Evolutionary conservation across 1,139 yeast genomes (phyloP).

Genomic region (Yamadazyma atlantica): DNA sequence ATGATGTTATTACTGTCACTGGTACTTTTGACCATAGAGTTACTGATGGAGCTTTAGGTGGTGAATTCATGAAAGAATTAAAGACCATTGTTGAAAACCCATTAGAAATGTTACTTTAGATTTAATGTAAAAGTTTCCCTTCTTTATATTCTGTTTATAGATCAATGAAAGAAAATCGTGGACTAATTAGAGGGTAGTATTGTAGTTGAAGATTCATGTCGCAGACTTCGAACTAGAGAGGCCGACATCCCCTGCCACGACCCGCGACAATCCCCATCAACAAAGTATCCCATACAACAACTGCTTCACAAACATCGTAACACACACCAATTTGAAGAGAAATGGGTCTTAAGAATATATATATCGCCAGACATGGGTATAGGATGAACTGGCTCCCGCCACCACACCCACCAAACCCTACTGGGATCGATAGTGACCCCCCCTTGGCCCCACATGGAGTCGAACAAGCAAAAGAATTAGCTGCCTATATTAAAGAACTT

Average conservation of each 20-base stretch:
- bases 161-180: neutral
- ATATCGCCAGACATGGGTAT: slow-evolving; percentile 71
- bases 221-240: no score
- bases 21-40: slow-evolving; percentile 98
- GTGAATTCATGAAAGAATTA: slow-evolving; percentile 92
- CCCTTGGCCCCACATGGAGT: slow-evolving; percentile 78
- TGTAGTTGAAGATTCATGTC: neutral
- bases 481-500: slow-evolving; percentile 43
- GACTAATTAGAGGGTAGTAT: neutral
- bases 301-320: neutral
- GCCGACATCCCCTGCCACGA: no score
- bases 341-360: slow-evolving; percentile 48
- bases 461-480: slow-evolving; percentile 76
- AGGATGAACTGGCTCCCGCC: slow-evolving; percentile 80
- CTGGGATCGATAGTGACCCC: slow-evolving; percentile 82
- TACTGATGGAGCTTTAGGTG: slow-evolving; percentile 97
- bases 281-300: no score
- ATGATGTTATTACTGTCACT: slow-evolving; percentile 85
- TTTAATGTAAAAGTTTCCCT: neutral
- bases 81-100: slow-evolving; percentile 95
- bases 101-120: slow-evolving; percentile 80
- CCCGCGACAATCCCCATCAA: slow-evolving; percentile 1
- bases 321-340: neutral
- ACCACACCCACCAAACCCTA: slow-evolving; percentile 73
- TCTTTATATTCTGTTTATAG: slow-evolving; percentile 1